Evolutionary conservation across 2,329 filamentous ascomycete species (phyloP).

Genomic region (Botrytis pseudocinerea): DNA sequence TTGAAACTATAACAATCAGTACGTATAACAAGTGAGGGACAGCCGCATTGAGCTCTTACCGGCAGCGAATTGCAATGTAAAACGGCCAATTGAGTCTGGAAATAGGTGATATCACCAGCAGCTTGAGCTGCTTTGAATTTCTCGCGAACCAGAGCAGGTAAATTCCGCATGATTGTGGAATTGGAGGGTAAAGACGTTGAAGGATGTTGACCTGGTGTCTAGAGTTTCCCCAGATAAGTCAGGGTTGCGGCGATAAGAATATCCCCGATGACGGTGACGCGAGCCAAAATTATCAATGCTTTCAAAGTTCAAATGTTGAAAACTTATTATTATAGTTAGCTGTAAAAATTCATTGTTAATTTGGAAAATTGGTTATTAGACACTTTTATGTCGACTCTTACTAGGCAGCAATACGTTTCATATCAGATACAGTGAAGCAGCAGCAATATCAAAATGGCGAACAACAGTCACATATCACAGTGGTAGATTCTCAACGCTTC

Average conservation of each 20-base stretch:
- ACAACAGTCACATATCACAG: too few relatives aligned
- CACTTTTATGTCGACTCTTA: not conserved
- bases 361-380: not conserved
- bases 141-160: conserved; percentile 36
- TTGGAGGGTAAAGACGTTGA: not conserved
- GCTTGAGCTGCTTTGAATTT: conserved; percentile 38
- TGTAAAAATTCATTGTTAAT: not conserved
- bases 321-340: too few relatives aligned
- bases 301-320: not conserved
- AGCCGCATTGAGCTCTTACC: conserved; percentile 27
- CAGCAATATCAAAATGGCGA: not conserved
- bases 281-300: not conserved
- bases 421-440: not conserved
- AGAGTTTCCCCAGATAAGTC: not conserved
- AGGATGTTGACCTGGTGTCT: not conserved
- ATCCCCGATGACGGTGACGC: not conserved
- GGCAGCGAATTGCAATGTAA: conserved; percentile 36
- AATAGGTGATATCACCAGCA: conserved; percentile 37
- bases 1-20: conserved; percentile 59
- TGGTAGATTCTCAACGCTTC: not conserved
- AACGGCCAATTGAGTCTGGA: conserved; percentile 37
- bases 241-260: not conserved
- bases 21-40: not conserved
- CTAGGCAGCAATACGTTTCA: not conserved
- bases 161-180: conserved; percentile 21